Conservation (phyloP, 495 filamentous ascomycete species). For the Parathielavia hyrcaniae region DNA sequence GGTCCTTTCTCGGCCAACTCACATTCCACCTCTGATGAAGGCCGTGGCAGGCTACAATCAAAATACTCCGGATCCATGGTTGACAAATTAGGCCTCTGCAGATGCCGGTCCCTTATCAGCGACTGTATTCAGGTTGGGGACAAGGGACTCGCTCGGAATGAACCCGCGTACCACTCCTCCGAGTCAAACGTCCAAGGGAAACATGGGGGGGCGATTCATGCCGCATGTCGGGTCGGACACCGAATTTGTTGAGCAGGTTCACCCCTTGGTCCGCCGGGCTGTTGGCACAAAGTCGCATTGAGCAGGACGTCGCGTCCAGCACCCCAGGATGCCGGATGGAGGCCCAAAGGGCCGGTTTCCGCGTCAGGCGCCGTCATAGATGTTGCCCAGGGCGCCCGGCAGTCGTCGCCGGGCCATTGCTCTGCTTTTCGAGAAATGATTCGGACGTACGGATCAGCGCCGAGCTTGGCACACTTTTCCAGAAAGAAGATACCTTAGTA, state of each 20-base stretch:
- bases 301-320: constrained; percentile 1
- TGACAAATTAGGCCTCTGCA: no score
- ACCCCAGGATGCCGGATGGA: background rate
- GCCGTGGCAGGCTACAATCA: no score
- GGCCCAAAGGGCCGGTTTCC: background rate
- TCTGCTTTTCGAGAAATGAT: no score
- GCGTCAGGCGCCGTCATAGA: constrained; percentile 3
- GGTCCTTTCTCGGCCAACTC: no score
- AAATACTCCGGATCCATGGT: no score
- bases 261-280: no score
- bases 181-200: background rate
- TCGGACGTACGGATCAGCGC: constrained; percentile 1
- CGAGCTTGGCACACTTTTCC: background rate
- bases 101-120: no score
- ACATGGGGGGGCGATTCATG: background rate
- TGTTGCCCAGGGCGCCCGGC: background rate
- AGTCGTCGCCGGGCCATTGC: no score
- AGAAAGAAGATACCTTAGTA: background rate
- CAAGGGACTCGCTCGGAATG: background rate
- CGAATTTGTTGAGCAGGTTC: background rate
- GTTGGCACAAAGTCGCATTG: background rate
- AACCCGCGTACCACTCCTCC: background rate
- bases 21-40: no score
- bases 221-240: no score
- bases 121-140: no score